Base-by-base conservation (phyloP, 2,329 filamentous ascomycete genomes). In the Exophiala bonariae region DNA sequence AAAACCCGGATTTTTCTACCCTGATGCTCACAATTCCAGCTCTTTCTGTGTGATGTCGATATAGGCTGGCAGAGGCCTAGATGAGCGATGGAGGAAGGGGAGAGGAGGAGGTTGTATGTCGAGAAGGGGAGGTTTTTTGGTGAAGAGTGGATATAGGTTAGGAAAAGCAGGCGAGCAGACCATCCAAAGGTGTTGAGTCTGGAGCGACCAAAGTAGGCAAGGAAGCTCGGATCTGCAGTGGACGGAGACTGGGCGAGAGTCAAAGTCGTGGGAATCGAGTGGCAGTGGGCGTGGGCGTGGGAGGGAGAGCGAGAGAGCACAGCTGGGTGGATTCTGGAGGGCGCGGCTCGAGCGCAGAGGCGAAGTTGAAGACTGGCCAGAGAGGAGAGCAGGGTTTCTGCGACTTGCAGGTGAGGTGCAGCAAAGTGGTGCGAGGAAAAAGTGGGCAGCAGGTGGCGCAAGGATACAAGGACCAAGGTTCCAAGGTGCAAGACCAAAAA, bases 171-270 rank as follows among this genome's bases (percentile, higher is more conserved):
- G 48, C 41, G 44, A 44, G 41, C 37, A 34, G 30, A 35, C 23
- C 34, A 26, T 26, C 6, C 23, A 49, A 56, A 53, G 53, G 49
- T 47, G 53, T 53, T 56, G 53, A 52, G 52, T 53, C 50, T 53
- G 46, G 49, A 56, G 49, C 41, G 44, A 36, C 43, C 53, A 46
- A 53, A 49, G 42, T 41, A 44, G 47, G 51, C 47, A 50, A 35
- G 22, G 18, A 45, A 48, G 41, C 46, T 48, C 48, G 51, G 52
- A 52, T 52, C 52, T 49, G 26, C 49, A 39, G 39, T 31, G 51
- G 43, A 13, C 11, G 19, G 30, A n/a, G 11, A 28, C 30, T 39
- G 41, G 43, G 22, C 20, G 35, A 39, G 45, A 28, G 41, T 17
- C 40, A 33, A 44, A 26, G 26, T 11, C 47, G 13, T 13, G 26